phyloP scores from a whole-genome alignment of 2,329 filamentous ascomycete genomes.

The Diaporthe capsici region DNA sequence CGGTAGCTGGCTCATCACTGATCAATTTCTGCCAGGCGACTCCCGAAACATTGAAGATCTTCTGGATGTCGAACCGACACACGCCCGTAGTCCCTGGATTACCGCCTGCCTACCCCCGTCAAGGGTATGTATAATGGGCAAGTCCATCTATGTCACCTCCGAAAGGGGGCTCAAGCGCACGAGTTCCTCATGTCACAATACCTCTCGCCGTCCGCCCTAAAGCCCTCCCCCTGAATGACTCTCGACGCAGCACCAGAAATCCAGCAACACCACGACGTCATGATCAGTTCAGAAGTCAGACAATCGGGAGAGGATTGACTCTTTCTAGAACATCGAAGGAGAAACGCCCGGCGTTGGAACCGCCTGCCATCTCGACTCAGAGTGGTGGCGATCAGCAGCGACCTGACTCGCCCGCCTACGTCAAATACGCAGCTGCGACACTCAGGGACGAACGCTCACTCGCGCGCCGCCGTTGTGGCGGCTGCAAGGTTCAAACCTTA shows the following conservation, averaged over 20 bases:
- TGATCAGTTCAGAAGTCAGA: constrained; percentile 22
- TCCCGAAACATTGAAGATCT: neutral
- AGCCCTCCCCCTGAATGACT: neutral
- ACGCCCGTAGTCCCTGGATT: neutral
- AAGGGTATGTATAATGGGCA: neutral
- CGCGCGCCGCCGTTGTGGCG: constrained; percentile 5
- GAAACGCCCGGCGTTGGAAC: constrained; percentile 17
- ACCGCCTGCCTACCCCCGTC: neutral
- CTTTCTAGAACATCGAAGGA: neutral
- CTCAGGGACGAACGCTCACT: neutral
- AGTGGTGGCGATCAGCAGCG: constrained; percentile 1
- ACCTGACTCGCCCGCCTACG: constrained; percentile 12
- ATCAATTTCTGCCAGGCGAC: neutral
- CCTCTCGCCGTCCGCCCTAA: neutral
- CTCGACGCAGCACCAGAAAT: neutral
- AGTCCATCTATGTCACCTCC: neutral
- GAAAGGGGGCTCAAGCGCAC: constrained; percentile 7
- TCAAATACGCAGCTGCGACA: neutral
- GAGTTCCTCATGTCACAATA: neutral
- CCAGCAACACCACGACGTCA: constrained; percentile 21
- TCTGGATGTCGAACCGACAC: neutral
- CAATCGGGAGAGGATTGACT: neutral
- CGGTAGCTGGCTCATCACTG: neutral
- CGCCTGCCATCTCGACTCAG: constrained; percentile 19
- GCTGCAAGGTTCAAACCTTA: constrained; percentile 29